Evolutionary conservation across 2,329 filamentous ascomycete species (phyloP).

Genomic region (Exutisphaerella laricina): DNA sequence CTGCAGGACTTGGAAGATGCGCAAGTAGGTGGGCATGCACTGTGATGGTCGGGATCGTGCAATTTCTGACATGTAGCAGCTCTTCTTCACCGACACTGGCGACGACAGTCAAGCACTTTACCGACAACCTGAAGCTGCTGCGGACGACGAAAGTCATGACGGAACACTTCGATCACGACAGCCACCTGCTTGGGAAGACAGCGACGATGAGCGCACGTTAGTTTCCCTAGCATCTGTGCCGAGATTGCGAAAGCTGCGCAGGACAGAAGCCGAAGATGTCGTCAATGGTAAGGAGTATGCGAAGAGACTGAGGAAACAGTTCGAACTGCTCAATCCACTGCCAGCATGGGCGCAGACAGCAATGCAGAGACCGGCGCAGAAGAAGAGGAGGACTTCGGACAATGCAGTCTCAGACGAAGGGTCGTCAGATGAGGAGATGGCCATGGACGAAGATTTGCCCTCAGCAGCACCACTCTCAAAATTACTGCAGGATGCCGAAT

Average conservation of each 20-base stretch:
- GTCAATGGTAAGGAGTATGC: constrained; percentile 83
- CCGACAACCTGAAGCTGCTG: constrained; percentile 37
- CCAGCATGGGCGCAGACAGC: constrained; percentile 56
- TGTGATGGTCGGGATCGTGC: constrained; percentile 8
- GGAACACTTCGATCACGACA: constrained; percentile 36
- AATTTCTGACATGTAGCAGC: constrained; percentile 35
- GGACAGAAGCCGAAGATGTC: constrained; percentile 76
- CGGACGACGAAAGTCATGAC: constrained; percentile 40
- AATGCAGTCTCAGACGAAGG: constrained; percentile 32
- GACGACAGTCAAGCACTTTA: constrained; percentile 41
- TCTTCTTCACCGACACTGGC: constrained; percentile 78
- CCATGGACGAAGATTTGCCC: constrained; percentile 47
- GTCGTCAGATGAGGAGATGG: constrained; percentile 46
- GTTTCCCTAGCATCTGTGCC: constrained; percentile 74
- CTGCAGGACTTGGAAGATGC: constrained; percentile 68
- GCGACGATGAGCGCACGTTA: constrained; percentile 82
- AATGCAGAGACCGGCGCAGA: constrained; percentile 37
- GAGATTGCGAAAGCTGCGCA: constrained; percentile 74
- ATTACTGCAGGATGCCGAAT: constrained; percentile 68
- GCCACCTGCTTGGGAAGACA: constrained; percentile 79
- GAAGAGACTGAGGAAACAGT: constrained; percentile 69
- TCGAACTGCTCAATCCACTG: constrained; percentile 53
- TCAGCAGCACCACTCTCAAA: constrained; percentile 71
- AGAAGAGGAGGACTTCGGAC: constrained; percentile 43
- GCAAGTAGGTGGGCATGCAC: constrained; percentile 47